Percentiles rank a stretch among this genome's conserved stretches.
Evolutionary conservation across 2,329 filamentous ascomycete species (phyloP).

Genomic region (Seiridium unicorne): DNA sequence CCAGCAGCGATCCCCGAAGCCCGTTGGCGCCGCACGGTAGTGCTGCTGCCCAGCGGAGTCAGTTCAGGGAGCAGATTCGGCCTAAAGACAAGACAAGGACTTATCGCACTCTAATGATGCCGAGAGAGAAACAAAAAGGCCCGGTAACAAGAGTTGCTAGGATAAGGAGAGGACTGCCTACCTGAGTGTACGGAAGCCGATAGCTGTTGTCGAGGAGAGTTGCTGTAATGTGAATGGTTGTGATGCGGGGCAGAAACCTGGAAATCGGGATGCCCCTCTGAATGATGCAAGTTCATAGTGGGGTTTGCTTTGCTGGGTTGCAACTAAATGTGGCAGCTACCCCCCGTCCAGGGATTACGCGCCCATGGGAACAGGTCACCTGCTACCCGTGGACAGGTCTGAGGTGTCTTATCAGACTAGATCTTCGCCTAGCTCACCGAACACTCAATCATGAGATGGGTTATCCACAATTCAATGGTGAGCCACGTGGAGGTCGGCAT

Average conservation of each 20-base stretch:
- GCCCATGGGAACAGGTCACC: not conserved
- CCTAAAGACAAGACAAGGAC: not conserved
- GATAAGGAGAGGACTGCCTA: not conserved
- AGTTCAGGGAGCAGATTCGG: not conserved
- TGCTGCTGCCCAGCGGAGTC: not conserved
- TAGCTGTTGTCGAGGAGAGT: not conserved
- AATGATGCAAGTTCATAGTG: not conserved
- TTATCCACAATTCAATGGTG: too few relatives aligned
- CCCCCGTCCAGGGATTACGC: not conserved
- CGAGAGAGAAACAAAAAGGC: not conserved
- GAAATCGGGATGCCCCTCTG: not conserved
- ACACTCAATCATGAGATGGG: too few relatives aligned
- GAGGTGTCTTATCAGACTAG: too few relatives aligned
- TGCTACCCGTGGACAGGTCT: not conserved
- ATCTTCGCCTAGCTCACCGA: too few relatives aligned
- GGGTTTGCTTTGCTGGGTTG: not conserved
- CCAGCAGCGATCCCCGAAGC: not conserved
- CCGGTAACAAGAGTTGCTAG: not conserved
- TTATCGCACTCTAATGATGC: not conserved
- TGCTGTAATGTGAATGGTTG: not conserved
- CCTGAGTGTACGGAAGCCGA: not conserved
- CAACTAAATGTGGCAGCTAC: not conserved
- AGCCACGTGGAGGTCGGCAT: too few relatives aligned
- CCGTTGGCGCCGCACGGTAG: not conserved
- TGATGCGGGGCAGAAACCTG: not conserved